Conservation (phyloP, 257 asterid genomes). For the Ballota nigra region DNA sequence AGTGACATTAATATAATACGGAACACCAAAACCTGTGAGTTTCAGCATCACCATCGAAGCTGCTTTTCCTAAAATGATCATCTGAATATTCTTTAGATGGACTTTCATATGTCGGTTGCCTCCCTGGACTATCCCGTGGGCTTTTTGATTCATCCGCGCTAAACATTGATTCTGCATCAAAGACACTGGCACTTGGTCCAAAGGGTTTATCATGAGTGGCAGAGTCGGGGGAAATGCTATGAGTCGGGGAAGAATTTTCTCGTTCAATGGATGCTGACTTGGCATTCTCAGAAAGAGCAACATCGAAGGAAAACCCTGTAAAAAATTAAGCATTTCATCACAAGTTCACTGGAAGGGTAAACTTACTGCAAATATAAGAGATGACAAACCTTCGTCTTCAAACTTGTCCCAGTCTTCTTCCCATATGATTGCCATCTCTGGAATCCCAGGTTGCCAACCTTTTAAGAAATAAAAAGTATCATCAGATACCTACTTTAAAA, state of each 20-base stretch:
- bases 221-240: conserved; percentile 54
- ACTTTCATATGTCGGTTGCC: conserved; percentile 54
- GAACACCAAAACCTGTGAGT: conserved; percentile 53
- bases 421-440: conserved; percentile 85
- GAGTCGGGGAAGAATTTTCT: conserved; percentile 62
- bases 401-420: conserved; percentile 99
- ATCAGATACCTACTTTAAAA: conserved; percentile 4
- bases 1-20: conserved; percentile 1
- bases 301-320: conserved; percentile 84
- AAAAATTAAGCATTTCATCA: conserved; percentile 25
- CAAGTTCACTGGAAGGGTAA: not conserved
- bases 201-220: conserved; percentile 52
- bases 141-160: conserved; percentile 87
- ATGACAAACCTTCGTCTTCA: conserved; percentile 82
- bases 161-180: conserved; percentile 63
- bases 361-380: conserved; percentile 14
- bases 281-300: conserved; percentile 49
- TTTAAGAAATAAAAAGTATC: conserved; percentile 18
- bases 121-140: conserved; percentile 68
- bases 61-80: conserved; percentile 60
- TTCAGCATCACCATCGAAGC: conserved; percentile 73
- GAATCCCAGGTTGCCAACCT: conserved; percentile 98
- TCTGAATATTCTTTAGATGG: conserved; percentile 68
- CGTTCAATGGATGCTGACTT: conserved; percentile 42
- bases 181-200: conserved; percentile 38